Base-by-base conservation (phyloP, 176 grass and related monocot genomes). In the Melocanna baccifera region DNA sequence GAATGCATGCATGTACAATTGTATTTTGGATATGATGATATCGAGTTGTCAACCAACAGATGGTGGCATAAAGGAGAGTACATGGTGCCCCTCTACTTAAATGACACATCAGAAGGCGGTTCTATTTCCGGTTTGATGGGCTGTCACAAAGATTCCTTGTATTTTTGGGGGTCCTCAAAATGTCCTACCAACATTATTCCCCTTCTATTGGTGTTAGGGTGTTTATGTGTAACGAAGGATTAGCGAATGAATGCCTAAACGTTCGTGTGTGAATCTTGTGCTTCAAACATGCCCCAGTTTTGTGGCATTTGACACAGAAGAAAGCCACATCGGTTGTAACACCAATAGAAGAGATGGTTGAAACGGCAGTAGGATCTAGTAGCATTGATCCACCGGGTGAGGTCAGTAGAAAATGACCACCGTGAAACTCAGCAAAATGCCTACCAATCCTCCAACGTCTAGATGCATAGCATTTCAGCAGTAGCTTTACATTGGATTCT, bases 401-500 rank as follows among this genome's bases (percentile, higher is more conserved):
- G 50, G 4, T 47, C 70, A 29, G 30, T 62, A 52, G 82, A 75
- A 89, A 89, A 67, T 62, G 69, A 69, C 69, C 56, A 75, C 57
- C 57, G 46, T 77, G 74, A 45, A 62, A 40, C 67, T 48, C 45
- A 43, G 78, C 37, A 62, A 65, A 56, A 61, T n/a, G 63, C 50
- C 64, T 20, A 73, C 20, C 74, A 37, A 37, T 73, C 14, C 73
- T 68, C 79, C 84, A 79, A 79, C 84, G 84, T 52, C 79, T 62
- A 90, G 88, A 80, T 87, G 36, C 34, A 20, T 15, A 64, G 76
- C 40, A 4, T 64, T 69, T 69, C 41, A 67, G 45, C 53, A 41
- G 14, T 0, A 20, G 14, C 18, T 43, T 59, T 15, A 62, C 80
- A 79, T 87, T 62, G 89, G 89, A 90, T 87, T 69, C 89, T 79